These are phyloP conservation scores for Dendrobium chrysotoxum DNA, from an alignment of 106 monocot species.

Conservation along the genomic window DNA sequence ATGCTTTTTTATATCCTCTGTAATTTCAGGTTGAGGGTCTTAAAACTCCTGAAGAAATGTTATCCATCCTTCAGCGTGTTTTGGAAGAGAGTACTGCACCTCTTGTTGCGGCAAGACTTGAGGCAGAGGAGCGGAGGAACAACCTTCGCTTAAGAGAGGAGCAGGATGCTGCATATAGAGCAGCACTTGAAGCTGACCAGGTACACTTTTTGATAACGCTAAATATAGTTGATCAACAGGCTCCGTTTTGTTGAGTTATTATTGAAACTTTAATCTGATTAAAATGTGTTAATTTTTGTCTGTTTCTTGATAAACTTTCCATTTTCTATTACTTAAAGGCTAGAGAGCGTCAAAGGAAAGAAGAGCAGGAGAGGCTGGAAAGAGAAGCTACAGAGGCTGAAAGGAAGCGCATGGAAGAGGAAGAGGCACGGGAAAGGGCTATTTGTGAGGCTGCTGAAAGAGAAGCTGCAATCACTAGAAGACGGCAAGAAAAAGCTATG, in stretches of 20 bases:
- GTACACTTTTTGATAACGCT: conserved; percentile 22
- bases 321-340: conserved; percentile 37
- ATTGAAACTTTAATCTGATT: background rate
- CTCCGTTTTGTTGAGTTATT: conserved; percentile 4
- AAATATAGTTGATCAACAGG: background rate
- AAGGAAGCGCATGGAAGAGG: conserved; percentile 64
- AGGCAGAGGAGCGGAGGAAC: conserved; percentile 80
- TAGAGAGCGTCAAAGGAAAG: conserved; percentile 80
- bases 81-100: conserved; percentile 61
- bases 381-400: conserved; percentile 84
- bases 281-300: background rate
- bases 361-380: conserved; percentile 68
- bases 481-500: conserved; percentile 89
- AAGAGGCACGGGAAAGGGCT: conserved; percentile 61
- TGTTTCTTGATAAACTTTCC: background rate
- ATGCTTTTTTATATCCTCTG: background rate
- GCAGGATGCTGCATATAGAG: conserved; percentile 93
- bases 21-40: conserved; percentile 66
- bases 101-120: conserved; percentile 62
- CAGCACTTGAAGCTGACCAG: conserved; percentile 88
- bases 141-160: conserved; percentile 78
- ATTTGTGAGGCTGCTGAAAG: conserved; percentile 73
- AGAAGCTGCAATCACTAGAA: conserved; percentile 74
- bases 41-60: conserved; percentile 71
- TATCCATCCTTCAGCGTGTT: conserved; percentile 71